Conservation (phyloP, 768 basidiomycete species). For the Rhizopogon vinicolor region DNA sequence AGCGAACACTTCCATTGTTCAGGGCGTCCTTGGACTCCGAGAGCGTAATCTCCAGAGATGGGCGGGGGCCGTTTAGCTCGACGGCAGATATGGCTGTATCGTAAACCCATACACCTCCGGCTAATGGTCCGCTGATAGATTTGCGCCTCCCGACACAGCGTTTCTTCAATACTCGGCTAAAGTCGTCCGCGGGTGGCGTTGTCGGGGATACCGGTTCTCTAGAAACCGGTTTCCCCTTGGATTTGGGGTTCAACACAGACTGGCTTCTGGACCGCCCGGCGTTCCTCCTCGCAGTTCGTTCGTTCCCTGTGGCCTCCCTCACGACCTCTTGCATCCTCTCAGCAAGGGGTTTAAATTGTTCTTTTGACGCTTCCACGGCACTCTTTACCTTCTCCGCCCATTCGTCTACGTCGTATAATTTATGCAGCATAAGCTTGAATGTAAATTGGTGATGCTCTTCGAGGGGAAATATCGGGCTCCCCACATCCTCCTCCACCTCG, state of each 20-base stretch:
- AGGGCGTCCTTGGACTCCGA: constrained; percentile 1
- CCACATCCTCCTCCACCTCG: constrained; percentile 18
- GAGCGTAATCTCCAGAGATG: constrained; percentile 18
- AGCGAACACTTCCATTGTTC: constrained; percentile 5
- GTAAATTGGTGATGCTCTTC: constrained; percentile 47
- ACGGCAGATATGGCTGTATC: constrained; percentile 43
- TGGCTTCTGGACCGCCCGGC: constrained; percentile 30
- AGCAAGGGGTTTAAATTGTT: constrained; percentile 51
- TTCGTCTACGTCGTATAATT: constrained; percentile 55
- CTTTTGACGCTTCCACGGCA: constrained; percentile 47
- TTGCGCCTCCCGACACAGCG: constrained; percentile 50
- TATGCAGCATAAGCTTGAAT: constrained; percentile 65
- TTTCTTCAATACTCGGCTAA: constrained; percentile 43
- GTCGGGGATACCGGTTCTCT: not conserved
- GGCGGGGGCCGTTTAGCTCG: constrained; percentile 23
- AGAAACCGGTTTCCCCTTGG: constrained; percentile 1
- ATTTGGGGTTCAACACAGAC: constrained; percentile 22
- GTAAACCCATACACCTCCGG: constrained; percentile 41
- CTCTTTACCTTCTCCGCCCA: constrained; percentile 54
- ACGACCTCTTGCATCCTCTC: constrained; percentile 24
- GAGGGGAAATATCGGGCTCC: constrained; percentile 39
- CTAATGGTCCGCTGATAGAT: constrained; percentile 33
- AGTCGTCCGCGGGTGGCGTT: constrained; percentile 1
- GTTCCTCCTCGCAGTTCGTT: constrained; percentile 11
- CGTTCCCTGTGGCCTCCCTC: constrained; percentile 12